phyloP scores from a whole-genome alignment of 805 yeast species.

The Yueomyces sp. region DNA sequence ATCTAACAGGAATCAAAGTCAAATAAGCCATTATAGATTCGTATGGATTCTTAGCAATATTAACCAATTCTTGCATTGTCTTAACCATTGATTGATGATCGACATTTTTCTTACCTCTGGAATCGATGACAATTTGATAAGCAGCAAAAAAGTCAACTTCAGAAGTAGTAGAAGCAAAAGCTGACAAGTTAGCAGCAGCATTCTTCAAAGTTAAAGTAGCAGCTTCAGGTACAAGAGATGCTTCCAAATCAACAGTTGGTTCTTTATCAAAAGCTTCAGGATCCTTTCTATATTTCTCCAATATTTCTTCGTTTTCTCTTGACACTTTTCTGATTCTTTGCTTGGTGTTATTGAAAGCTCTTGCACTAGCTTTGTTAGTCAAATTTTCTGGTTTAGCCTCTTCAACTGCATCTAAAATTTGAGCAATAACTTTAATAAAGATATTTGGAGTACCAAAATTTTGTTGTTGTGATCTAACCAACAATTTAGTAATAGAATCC shows the following conservation, averaged over 20 bases:
- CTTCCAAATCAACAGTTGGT: constrained; percentile 23
- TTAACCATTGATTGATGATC: constrained; percentile 70
- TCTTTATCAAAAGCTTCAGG: constrained; percentile 66
- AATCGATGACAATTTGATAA: constrained; percentile 63
- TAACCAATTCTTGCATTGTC: constrained; percentile 47
- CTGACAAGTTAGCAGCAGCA: constrained; percentile 10
- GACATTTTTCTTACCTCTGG: constrained; percentile 91
- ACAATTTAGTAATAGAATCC: constrained; percentile 58
- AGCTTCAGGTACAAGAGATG: constrained; percentile 15
- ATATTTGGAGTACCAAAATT: constrained; percentile 55
- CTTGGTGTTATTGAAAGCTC: constrained; percentile 74
- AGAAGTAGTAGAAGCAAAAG: constrained; percentile 22
- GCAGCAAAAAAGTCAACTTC: constrained; percentile 51
- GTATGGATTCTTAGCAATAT: constrained; percentile 44
- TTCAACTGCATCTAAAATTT: constrained; percentile 55
- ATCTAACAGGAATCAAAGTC: constrained; percentile 75
- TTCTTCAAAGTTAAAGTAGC: constrained; percentile 14
- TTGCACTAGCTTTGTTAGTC: constrained; percentile 74
- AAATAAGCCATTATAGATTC: constrained; percentile 69
- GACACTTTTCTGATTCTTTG: constrained; percentile 77
- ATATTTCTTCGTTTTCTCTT: constrained; percentile 51
- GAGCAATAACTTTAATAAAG: constrained; percentile 55
- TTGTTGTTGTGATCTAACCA: constrained; percentile 64
- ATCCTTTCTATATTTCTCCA: constrained; percentile 47
- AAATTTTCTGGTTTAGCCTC: constrained; percentile 18